These are phyloP conservation scores for Hirsutella rhossiliensis DNA, from an alignment of 2,329 filamentous ascomycete species.

Conservation along the genomic window DNA sequence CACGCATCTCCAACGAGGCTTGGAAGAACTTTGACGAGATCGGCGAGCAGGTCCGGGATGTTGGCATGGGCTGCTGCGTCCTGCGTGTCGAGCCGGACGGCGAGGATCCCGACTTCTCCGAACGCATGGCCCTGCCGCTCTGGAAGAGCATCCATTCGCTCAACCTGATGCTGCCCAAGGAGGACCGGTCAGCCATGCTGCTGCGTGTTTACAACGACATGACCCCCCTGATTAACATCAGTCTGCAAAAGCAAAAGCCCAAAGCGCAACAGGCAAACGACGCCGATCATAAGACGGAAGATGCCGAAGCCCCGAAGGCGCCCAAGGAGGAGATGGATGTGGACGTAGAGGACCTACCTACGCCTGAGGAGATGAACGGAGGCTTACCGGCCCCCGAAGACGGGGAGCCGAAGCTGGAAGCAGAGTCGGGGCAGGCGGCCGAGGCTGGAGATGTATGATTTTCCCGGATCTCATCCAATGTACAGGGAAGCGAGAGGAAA, in stretches of 20 bases:
- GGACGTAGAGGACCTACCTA: constrained; percentile 24
- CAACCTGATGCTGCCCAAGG: constrained; percentile 97
- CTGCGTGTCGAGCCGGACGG: constrained; percentile 69
- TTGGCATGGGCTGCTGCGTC: constrained; percentile 87
- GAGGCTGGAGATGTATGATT: not conserved
- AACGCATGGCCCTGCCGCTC: constrained; percentile 79
- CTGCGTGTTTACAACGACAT: constrained; percentile 84
- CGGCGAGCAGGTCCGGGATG: constrained; percentile 65
- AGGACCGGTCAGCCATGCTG: constrained; percentile 87
- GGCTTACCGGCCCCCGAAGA: not conserved
- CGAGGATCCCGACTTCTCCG: constrained; percentile 45
- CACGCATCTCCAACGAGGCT: constrained; percentile 64
- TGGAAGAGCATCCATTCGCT: constrained; percentile 89
- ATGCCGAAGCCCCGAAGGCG: constrained; percentile 10
- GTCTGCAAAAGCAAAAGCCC: constrained; percentile 34
- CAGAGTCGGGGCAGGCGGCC: not conserved
- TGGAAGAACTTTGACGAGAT: constrained; percentile 78
- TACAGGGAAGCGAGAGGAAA: too few relatives aligned
- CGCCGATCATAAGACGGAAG: constrained; percentile 12
- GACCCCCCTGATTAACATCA: constrained; percentile 66
- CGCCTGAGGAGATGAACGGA: constrained; percentile 16
- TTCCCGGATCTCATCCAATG: too few relatives aligned
- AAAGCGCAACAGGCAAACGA: constrained; percentile 8
- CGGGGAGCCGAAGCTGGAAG: not conserved
- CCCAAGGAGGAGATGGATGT: constrained; percentile 19